phyloP scores from a whole-genome alignment of 176 grass and related monocot genomes.

The Puccinellia tenuiflora region DNA sequence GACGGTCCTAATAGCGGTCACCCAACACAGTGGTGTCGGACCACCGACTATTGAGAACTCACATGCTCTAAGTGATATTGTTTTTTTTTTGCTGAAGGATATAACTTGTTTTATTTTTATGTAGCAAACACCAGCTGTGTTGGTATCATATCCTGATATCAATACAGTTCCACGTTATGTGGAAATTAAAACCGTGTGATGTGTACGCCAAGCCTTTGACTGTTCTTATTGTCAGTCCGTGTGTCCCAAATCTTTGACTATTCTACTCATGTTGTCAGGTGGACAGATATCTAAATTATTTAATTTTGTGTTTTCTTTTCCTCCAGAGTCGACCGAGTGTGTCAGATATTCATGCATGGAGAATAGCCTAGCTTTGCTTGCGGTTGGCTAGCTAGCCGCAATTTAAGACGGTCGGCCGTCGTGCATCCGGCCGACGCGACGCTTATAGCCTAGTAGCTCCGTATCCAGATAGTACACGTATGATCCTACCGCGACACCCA shows the following conservation, averaged over 20 bases:
- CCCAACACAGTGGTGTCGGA: no score
- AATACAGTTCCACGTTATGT: neutral
- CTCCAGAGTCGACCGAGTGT: neutral
- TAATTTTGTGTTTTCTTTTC: neutral
- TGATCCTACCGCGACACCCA: neutral
- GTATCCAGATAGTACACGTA: no score
- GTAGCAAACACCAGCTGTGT: no score
- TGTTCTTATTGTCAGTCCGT: neutral
- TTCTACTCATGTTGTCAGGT: neutral
- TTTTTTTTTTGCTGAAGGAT: no score
- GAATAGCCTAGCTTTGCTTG: neutral
- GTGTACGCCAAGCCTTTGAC: neutral
- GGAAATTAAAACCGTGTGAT: neutral
- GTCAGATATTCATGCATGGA: neutral
- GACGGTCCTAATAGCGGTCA: no score
- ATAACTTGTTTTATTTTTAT: no score
- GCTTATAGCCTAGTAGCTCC: neutral
- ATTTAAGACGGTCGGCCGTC: neutral
- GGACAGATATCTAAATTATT: neutral
- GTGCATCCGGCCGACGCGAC: neutral
- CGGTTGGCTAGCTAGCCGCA: neutral
- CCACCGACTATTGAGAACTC: no score
- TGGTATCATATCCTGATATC: no score
- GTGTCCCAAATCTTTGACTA: neutral
- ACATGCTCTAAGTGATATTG: no score